These are phyloP conservation scores for Cystofilobasidium macerans DNA, from an alignment of 768 basidiomycete genomes.

Conservation along the genomic window DNA sequence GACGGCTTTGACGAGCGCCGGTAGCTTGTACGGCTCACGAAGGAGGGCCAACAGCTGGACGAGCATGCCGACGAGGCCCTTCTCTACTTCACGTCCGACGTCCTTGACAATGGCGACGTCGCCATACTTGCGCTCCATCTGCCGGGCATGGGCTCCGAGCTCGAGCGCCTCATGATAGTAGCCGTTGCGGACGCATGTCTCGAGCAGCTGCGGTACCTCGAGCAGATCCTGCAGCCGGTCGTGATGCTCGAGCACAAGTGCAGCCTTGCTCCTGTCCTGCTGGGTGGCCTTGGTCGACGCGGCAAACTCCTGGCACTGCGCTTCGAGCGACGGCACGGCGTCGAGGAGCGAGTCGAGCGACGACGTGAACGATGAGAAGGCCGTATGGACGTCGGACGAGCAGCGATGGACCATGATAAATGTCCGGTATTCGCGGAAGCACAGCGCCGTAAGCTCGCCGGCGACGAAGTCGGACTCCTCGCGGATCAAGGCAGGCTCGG, in stretches of 20 bases:
- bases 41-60: conserved; percentile 64
- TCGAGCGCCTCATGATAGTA: conserved; percentile 87
- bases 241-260: conserved; percentile 82
- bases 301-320: conserved; percentile 59
- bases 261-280: conserved; percentile 59
- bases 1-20: conserved; percentile 78
- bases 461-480: conserved; percentile 79
- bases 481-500: conserved; percentile 63
- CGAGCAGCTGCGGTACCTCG: conserved; percentile 78
- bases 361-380: conserved; percentile 60
- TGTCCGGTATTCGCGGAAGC: conserved; percentile 80
- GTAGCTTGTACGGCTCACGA: conserved; percentile 76
- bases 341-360: conserved; percentile 60
- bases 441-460: conserved; percentile 76
- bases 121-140: conserved; percentile 44
- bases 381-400: conserved; percentile 58
- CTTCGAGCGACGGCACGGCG: conserved; percentile 67
- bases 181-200: conserved; percentile 84
- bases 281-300: conserved; percentile 60
- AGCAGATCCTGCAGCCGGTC: conserved; percentile 86
- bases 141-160: conserved; percentile 58
- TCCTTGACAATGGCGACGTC: conserved; percentile 45
- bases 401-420: conserved; percentile 79
- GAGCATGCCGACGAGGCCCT: conserved; percentile 47
- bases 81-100: conserved; percentile 46